These are phyloP conservation scores for Fusarium sulawesiense DNA, from an alignment of 2,329 filamentous ascomycete genomes.

Conservation along the genomic window DNA sequence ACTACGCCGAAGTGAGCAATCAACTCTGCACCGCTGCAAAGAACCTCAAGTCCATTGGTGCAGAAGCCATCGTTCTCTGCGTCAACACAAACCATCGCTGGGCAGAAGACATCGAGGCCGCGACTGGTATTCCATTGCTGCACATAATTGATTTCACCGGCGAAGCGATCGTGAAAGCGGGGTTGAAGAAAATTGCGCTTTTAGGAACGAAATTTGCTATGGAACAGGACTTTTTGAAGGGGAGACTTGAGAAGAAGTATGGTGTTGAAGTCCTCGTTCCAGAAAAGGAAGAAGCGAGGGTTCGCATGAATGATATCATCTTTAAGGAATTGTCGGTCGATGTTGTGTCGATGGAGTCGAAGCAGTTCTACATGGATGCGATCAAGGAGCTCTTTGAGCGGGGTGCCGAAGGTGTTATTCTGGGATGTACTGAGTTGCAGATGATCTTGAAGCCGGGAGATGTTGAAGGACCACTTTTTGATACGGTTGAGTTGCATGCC, in stretches of 20 bases:
- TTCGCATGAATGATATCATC: conserved; percentile 7
- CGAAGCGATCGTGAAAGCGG: neutral
- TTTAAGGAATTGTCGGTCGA: conserved; percentile 9
- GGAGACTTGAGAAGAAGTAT: neutral
- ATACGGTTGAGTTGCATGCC: conserved; percentile 5
- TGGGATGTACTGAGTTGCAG: conserved; percentile 12
- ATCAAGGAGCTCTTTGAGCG: neutral
- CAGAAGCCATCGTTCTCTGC: conserved; percentile 20
- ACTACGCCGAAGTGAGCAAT: conserved; percentile 9
- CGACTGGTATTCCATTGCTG: neutral
- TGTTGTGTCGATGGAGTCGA: neutral
- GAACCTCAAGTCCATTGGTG: conserved; percentile 11
- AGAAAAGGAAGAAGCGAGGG: neutral
- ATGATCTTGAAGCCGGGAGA: neutral
- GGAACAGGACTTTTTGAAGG: conserved; percentile 17
- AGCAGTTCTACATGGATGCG: conserved; percentile 4
- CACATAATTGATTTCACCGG: conserved; percentile 9
- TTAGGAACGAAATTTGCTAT: neutral
- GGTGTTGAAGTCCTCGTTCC: conserved; percentile 2
- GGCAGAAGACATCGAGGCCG: conserved; percentile 1
- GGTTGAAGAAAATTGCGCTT: conserved; percentile 1
- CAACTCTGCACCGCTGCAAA: conserved; percentile 6
- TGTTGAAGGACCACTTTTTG: neutral
- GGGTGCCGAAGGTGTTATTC: neutral
- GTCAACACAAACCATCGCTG: conserved; percentile 17